Evolutionary conservation across 108 stramenopile species (phyloP).

Genomic region (Cylindrotheca fusiformis): DNA sequence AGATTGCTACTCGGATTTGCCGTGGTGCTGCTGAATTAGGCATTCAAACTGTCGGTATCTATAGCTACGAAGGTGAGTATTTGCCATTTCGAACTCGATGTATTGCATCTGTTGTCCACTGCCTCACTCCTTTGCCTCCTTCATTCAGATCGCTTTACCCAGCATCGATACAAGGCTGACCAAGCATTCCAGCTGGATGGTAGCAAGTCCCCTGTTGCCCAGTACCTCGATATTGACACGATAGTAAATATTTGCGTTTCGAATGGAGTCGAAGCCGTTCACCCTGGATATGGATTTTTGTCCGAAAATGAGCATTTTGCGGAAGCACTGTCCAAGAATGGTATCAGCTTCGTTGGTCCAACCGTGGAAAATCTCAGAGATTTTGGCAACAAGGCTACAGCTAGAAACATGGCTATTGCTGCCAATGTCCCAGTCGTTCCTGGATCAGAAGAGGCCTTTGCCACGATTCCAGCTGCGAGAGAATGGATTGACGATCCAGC

Average conservation of each 20-base stretch:
- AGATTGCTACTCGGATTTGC: constrained; percentile 72
- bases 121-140: not conserved
- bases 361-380: constrained; percentile 77
- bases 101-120: not conserved
- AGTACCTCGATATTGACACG: constrained; percentile 84
- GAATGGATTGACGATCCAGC: constrained; percentile 72
- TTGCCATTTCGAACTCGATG: not conserved
- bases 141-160: constrained; percentile 85
- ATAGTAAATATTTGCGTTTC: constrained; percentile 82
- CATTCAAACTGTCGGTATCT: constrained; percentile 81
- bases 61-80: constrained; percentile 73
- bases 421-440: constrained; percentile 88
- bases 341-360: constrained; percentile 93
- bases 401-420: constrained; percentile 83
- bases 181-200: constrained; percentile 67
- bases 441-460: constrained; percentile 87
- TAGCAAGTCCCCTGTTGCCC: constrained; percentile 80
- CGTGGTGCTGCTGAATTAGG: constrained; percentile 81
- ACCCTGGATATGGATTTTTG: constrained; percentile 84
- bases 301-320: constrained; percentile 86
- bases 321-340: constrained; percentile 54
- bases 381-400: constrained; percentile 93
- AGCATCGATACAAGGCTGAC: constrained; percentile 96
- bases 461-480: constrained; percentile 71
- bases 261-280: constrained; percentile 77